Evolutionary conservation across 1,284 basidiomycete species (phyloP), one percentile per base, ranked within the genome.

Genomic region (Inonotus hispidus): DNA sequence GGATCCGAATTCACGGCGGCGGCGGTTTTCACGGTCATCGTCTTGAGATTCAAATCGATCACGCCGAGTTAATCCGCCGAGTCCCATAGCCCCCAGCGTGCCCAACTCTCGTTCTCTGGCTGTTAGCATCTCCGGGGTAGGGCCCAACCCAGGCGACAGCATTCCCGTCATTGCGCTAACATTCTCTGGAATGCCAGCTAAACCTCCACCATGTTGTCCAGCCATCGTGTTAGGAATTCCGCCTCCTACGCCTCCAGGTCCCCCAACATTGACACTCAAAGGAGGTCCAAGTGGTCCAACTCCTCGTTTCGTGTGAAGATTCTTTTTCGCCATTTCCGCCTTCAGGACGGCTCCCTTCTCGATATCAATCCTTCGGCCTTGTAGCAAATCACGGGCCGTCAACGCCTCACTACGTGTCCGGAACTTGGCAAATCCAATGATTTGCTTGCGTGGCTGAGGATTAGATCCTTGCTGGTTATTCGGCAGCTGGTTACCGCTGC

Each of bases 251-350:
- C 62, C 58, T 47, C 63, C 29, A 67, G 67, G 54, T 66, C 72
- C 54, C 71, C 71, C 62, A 7, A 61, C 54, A 71, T 64, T 67
- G 37, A 75, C 74, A 55, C 63, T 63, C 39, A 70, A 68, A 53
- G 63, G 69, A 25, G 68, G 65, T 14, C 76, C 72, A 1, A 74
- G 71, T 11, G 83, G 83, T n/a, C 90, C 89, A 25, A 90, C 87
- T 0, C 90, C 91, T 45, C 93, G 80, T 75, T 95, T 95, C 23
- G 94, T 97, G 72, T 99, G 96, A 50, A 99, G 74, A 71, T 99
- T 98, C 83, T 99, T 99, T 85, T 99, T 99, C 41, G 96, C 96
- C 93, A 99, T 98, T 76, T 99, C 97, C 16, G 96, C 96, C 74
- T 98, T 99, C 56, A 99, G 75, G 1, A 96, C 90, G 6, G 92